Evolutionary conservation across 1,284 basidiomycete species (phyloP), one percentile per base, ranked within the genome.

Genomic region (Tranzscheliella williamsii): DNA sequence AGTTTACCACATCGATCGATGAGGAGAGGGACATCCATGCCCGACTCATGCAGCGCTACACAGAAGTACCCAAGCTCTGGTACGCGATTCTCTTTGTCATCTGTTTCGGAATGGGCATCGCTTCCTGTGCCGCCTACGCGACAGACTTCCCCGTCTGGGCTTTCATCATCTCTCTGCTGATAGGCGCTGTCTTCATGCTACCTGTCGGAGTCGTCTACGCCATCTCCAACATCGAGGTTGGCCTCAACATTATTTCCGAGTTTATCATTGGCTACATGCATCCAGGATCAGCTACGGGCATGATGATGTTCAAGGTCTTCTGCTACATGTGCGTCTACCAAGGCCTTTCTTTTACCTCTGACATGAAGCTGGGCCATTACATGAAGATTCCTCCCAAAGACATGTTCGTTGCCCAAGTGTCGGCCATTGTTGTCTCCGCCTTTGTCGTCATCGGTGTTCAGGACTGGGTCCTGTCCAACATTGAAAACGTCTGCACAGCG

Each of bases 1-100:
- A 61, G 38, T 60, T 61, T 44, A 47, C 47, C 53, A 47, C 32
- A 39, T 58, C 55, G 40, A 30, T 57, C 45, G 83, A 32, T 83
- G 85, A 89, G 57, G 86, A 90, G 75, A 84, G 85, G 42, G 91
- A 94, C 72, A 81, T 93, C 34, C 91, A 94, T 78, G 84, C 86
- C 5, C 85, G 88, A 30, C 83, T 93, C 32, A 94, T 94, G 91
- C 81, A 82, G 48, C 81, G 78, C 23, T 94, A 94, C 79, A 79
- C 83, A 2, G 90, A 92, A 72, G 88, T 90, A 24, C 84, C 84
- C 15, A 81, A 82, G 64, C 72, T 70, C 61, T 84, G 81, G 70
- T 85, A 85, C 60, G 70, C 74, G 3, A 24, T 72, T 2, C 65
- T 85, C 21, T 86, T 88, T 36, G 47, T 85, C 41, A 55, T 84